Evolutionary conservation across 2,329 filamentous ascomycete genomes (phyloP), one percentile per base, ranked within the genome.

Genomic region (Bipolaris gigantea): DNA sequence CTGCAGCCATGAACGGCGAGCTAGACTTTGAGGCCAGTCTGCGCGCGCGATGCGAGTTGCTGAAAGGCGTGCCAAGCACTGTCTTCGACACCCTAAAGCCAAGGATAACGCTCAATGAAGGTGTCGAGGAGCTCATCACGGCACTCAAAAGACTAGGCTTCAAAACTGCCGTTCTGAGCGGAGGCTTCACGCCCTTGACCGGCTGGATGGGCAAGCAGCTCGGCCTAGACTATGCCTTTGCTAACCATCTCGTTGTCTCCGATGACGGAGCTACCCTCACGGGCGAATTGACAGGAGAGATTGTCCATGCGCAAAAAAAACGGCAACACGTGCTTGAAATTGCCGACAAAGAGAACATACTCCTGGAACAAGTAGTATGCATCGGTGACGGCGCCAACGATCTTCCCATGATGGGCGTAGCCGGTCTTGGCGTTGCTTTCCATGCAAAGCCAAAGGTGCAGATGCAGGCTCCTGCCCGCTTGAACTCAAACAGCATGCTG

Each of bases 1-100:
- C 88, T 55, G 88, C 92, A 32, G 93, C 94, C 33, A 99, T 99
- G 94, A 87, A 93, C 63, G 94, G 94, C 56, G 92, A 97, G 78
- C 81, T 97, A 33, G 92, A 97, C 73, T 99, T 99, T 65, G 87
- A 92, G 48, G 84, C 85, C 0, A 92, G 89, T 0, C 86, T 99
- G 69, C 85, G 87, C 53, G 90, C 89, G 72, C 84, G 94, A 18
- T 91, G 95, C 25, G 83, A 83, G 36, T 81, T 97, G 39, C 83
- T 99, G 36, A 89, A 88, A 65, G 93, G 92, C 30, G 85, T 97
- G 7, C 85, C 89, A 0, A 86, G 83, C 9, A 84, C 84, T 51
- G 87, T 97, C 15, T 96, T 95, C 66, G 85, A 91, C 55, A 83
- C 88, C 55, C 80, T 99, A 35, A 86, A 88, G 64, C 80, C 84